Evolutionary conservation across 2,329 filamentous ascomycete species (phyloP), one percentile per base, ranked within the genome.

Genomic region (Colletotrichum tropicicola): DNA sequence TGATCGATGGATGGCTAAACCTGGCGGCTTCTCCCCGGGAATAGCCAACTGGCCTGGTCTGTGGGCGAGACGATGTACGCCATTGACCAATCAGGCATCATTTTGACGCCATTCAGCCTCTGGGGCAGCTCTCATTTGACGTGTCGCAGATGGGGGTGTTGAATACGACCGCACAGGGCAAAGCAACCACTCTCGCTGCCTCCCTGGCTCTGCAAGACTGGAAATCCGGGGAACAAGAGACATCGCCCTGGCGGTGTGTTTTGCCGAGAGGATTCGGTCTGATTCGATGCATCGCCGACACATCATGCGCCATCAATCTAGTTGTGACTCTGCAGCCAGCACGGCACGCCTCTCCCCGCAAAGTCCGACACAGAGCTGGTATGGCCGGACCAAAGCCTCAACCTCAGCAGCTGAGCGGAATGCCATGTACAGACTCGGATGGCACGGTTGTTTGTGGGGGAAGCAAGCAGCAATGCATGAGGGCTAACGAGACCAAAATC

Each of bases 371-470:
- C 17, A 44, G 7, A 12, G 21, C 19, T 30, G 30, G 47, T 51
- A 35, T 44, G 59, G 6, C 25, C 45, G 47, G 21, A 30, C 23
- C 37, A 35, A 45, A 39, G 12, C 15, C 19, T 41, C 37, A 37
- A 28, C 28, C 28, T 37, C 45, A 27, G 28, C 27, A 27, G 23
- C 32, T 49, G n/a, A 10, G 15, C 13, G 25, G 25, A 23, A 35
- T 53, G 39, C 23, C 55, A 53, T 39, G 23, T 43, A 21, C n/a
- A 15, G 15, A 41, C 41, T 37, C 56, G 61, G 61, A 65, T 55
- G 61, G 56, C 49, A 65, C 61, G 61, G 61, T 55, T 61, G 56
- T 59, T 59, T 64, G 55, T 59, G 60, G 60, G 55, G 47, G 60
- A 41, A 48, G 27, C 35, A 35, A 48, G 43, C 49, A 37, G 41